These are phyloP conservation scores for Dichotomocladium elegans DNA, from an alignment of 371 early-diverging fungal genomes.

Conservation along the genomic window DNA sequence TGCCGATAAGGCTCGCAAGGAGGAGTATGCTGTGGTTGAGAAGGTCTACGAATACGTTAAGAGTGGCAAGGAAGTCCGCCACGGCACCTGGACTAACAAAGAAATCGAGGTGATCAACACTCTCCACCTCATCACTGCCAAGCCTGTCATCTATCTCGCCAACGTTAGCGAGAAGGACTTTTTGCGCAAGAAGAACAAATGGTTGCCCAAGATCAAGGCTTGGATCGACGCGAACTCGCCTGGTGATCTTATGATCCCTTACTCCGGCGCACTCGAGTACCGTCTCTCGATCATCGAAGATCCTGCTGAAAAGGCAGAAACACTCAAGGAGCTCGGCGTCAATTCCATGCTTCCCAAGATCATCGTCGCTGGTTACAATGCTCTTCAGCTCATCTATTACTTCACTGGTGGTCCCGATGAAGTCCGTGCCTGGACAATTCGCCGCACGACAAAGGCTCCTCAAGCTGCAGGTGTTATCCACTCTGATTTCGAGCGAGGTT, in stretches of 20 bases:
- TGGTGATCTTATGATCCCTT: conserved; percentile 89
- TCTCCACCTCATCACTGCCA: conserved; percentile 93
- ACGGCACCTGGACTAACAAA: conserved; percentile 87
- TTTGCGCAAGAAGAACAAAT: conserved; percentile 90
- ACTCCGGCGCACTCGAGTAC: conserved; percentile 82
- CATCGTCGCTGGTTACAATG: conserved; percentile 88
- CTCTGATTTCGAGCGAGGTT: conserved; percentile 95
- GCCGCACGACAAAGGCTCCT: conserved; percentile 91
- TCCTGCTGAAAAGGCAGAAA: conserved; percentile 59
- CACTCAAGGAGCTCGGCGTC: conserved; percentile 58
- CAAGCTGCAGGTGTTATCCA: conserved; percentile 92
- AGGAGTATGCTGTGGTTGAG: conserved; percentile 72
- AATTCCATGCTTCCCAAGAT: conserved; percentile 85
- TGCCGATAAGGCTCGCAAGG: conserved; percentile 88
- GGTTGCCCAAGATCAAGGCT: conserved; percentile 82
- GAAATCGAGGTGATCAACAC: conserved; percentile 92
- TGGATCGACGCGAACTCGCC: conserved; percentile 90
- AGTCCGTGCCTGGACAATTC: conserved; percentile 95
- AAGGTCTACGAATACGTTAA: conserved; percentile 77
- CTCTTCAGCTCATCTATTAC: conserved; percentile 91
- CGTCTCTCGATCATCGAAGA: conserved; percentile 35
- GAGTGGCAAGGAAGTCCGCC: conserved; percentile 79
- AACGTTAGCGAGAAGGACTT: conserved; percentile 93
- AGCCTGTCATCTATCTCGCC: conserved; percentile 96
- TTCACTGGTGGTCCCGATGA: conserved; percentile 97